Evolutionary conservation across 257 asterid genomes (phyloP).

Genomic region (Capsicum rhomboideum): DNA sequence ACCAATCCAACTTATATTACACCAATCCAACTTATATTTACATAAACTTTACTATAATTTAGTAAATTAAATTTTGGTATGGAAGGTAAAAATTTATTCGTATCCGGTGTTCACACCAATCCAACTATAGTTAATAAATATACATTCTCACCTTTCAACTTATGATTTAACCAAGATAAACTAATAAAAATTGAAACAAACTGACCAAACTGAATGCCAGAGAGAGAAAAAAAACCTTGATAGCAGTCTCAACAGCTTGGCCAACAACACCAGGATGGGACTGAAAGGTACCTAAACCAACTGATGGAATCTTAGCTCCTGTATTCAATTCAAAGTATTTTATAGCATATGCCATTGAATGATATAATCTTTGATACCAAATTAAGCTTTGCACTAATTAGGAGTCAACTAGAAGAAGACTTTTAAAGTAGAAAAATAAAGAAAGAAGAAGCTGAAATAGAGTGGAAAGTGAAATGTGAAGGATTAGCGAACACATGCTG

Average conservation of each 20-base stretch:
- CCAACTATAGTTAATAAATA: too few species aligned
- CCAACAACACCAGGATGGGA: conserved; percentile 21
- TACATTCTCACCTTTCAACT: not conserved
- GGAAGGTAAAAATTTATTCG: too few species aligned
- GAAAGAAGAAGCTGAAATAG: not conserved
- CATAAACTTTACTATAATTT: too few species aligned
- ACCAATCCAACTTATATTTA: too few species aligned
- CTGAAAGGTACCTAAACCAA: conserved; percentile 26
- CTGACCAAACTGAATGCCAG: not conserved
- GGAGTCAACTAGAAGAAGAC: not conserved
- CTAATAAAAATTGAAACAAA: not conserved
- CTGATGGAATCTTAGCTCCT: conserved; percentile 25
- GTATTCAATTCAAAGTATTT: conserved; percentile 14
- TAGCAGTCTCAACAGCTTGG: conserved; percentile 18
- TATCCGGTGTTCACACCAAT: too few species aligned
- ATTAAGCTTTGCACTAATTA: not conserved
- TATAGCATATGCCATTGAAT: conserved; percentile 13
- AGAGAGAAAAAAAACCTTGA: conserved; percentile 10
- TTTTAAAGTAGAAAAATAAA: too few species aligned
- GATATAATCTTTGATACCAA: not conserved
- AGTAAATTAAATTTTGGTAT: too few species aligned
- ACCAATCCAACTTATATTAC: too few species aligned
- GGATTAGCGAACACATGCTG: too few species aligned
- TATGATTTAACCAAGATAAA: not conserved
- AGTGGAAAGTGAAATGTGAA: not conserved